Percentiles rank a stretch among this genome's conserved stretches.
Evolutionary conservation across 2,329 filamentous ascomycete species (phyloP).

Genomic region (Penicillium sp.): DNA sequence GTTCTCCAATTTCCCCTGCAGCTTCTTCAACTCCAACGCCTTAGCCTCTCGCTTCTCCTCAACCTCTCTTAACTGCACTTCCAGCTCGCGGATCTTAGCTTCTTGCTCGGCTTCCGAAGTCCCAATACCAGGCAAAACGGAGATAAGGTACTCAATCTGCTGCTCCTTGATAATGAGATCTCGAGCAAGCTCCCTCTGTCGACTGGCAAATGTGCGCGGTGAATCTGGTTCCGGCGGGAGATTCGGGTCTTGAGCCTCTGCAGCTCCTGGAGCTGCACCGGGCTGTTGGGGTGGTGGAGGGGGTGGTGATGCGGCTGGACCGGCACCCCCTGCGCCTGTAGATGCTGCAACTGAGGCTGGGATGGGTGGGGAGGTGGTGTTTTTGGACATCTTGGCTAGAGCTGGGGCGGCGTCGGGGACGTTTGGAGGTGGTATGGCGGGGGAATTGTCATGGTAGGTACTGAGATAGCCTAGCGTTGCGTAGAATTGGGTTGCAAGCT

Average conservation of each 20-base stretch:
- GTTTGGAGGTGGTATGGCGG: slow-evolving; percentile 37
- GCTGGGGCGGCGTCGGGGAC: slow-evolving; percentile 39
- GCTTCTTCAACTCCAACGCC: slow-evolving; percentile 45
- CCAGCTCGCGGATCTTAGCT: slow-evolving; percentile 46
- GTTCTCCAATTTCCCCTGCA: slow-evolving; percentile 47
- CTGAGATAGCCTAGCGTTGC: slow-evolving; percentile 54
- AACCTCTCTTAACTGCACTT: slow-evolving; percentile 48
- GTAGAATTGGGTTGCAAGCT: slow-evolving; percentile 58
- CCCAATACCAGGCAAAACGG: slow-evolving; percentile 51
- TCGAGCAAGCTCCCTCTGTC: slow-evolving; percentile 53
- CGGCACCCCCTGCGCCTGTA: slow-evolving; percentile 18
- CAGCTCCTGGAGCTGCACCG: slow-evolving; percentile 15
- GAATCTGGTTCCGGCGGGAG: slow-evolving; percentile 46
- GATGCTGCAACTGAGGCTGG: slow-evolving; percentile 31
- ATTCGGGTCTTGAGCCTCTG: slow-evolving; percentile 31
- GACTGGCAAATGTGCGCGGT: slow-evolving; percentile 45
- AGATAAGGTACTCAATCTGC: slow-evolving; percentile 55
- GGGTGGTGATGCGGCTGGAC: slow-evolving; percentile 23
- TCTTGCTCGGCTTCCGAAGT: slow-evolving; percentile 51
- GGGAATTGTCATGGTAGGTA: slow-evolving; percentile 51
- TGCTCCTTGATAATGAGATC: slow-evolving; percentile 56
- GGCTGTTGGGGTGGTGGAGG: slow-evolving; percentile 28
- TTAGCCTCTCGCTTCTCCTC: slow-evolving; percentile 49
- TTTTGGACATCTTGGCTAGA: slow-evolving; percentile 48
- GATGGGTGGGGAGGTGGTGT: slow-evolving; percentile 39